Conservation (phyloP, 257 asterid species). For the Solanum corneliomulleri region DNA sequence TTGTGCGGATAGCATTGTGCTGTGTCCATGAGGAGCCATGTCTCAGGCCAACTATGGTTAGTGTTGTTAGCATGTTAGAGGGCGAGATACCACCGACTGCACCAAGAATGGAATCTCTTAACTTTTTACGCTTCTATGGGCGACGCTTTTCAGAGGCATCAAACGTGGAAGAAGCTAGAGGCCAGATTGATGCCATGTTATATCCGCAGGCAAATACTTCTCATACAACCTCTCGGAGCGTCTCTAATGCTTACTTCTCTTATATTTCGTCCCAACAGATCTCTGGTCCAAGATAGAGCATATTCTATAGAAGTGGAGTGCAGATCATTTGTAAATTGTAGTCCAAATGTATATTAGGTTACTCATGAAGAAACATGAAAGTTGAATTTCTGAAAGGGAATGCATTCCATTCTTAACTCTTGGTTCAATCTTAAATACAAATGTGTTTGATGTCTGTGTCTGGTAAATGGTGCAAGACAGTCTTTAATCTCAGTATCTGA, state of each 20-base stretch:
- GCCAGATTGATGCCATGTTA: slow-evolving; percentile 12
- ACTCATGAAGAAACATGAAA: neutral
- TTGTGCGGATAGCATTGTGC: slow-evolving; percentile 57
- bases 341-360: neutral
- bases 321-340: neutral
- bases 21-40: slow-evolving; percentile 74
- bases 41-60: slow-evolving; percentile 57
- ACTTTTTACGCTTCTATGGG: slow-evolving; percentile 61
- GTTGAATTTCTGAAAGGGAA: neutral
- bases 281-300: slow-evolving; percentile 35
- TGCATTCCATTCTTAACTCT: neutral
- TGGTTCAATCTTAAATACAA: neutral
- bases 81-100: slow-evolving; percentile 29
- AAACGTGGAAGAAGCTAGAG: slow-evolving; percentile 7
- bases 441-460: neutral
- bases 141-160: slow-evolving; percentile 57
- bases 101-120: slow-evolving; percentile 44
- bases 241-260: slow-evolving; percentile 14
- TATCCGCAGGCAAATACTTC: slow-evolving; percentile 36
- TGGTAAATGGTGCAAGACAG: neutral
- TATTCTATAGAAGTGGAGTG: neutral
- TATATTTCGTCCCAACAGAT: slow-evolving; percentile 36
- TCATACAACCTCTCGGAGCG: slow-evolving; percentile 20
- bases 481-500: neutral
- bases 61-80: slow-evolving; percentile 60